Evolutionary conservation across 1,284 basidiomycete species (phyloP), one percentile per base, ranked within the genome.

Genomic region (Coniferiporia sulphurascens): DNA sequence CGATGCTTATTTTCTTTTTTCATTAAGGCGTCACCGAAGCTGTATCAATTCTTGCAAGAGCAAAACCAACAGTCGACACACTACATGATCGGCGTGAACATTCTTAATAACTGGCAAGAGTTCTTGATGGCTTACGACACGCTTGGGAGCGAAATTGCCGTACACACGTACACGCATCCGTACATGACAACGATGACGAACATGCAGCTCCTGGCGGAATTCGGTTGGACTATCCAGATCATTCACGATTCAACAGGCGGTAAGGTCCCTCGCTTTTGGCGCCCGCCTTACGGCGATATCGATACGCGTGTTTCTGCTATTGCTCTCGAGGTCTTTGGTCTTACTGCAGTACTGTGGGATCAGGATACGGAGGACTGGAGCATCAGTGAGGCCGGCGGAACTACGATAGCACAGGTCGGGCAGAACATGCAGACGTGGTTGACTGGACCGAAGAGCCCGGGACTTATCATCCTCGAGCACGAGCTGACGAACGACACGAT

Each of bases 391-490:
- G 72, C 73, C 4, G 75, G 73, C 44, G 51, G 65, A 3, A 80
- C 80, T 1, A 82, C 79, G 0, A 63, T 71, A 13, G 66, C 76
- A 1, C 65, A 66, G 35, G 77, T 90, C 63, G 71, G 78, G 48
- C 55, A 68, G 0, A 71, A 74, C 55, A 76, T 90, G 72, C 71
- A 75, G 21, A 64, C 73, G 57, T 90, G 85, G 83, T 71, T 87
- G 43, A 72, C 78, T 45, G 82, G 85, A 48, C 75, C 86, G 52
- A 89, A 91, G 69, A 72, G 70, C 9, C 85, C 87, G 8, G 93
- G 93, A 38, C 79, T 94, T 17, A 79, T 94, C 65, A 78, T 92
- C 61, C 80, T 95, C 63, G 89, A 95, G 73, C 93, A 96, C 72
- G 93, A 95, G 71, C 73, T 88, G n/a, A 81, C 77, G 17, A 73